Evolutionary conservation across 1,284 basidiomycete species (phyloP).

Genomic region (Marasmius tenuissimus): DNA sequence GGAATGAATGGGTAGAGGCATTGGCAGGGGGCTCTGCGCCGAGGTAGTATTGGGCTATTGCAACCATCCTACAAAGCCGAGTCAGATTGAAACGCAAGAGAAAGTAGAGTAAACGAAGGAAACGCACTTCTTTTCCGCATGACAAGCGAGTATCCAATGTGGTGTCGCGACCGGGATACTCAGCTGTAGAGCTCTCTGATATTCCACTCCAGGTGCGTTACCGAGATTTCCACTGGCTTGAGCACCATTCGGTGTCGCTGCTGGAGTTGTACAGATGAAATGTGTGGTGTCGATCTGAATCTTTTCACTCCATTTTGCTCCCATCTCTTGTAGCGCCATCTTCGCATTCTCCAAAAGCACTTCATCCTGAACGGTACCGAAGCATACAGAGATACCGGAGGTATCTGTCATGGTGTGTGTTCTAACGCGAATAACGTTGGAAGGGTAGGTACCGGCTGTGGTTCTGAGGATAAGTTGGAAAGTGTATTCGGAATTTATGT

Average conservation of each 20-base stretch:
- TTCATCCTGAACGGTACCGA: constrained; percentile 80
- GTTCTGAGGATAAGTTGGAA: constrained; percentile 93
- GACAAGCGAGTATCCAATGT: constrained; percentile 87
- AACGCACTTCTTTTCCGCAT: constrained; percentile 74
- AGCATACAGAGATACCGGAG: constrained; percentile 89
- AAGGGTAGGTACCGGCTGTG: constrained; percentile 85
- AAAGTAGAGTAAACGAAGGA: constrained; percentile 12
- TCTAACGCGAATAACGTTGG: constrained; percentile 76
- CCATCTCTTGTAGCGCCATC: constrained; percentile 77
- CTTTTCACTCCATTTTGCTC: constrained; percentile 84
- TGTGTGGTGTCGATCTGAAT: constrained; percentile 97
- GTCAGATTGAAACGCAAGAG: not conserved
- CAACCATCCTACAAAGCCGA: constrained; percentile 67
- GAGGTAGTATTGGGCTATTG: constrained; percentile 81
- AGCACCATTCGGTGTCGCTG: constrained; percentile 62
- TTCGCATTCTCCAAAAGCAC: constrained; percentile 78
- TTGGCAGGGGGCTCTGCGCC: constrained; percentile 56
- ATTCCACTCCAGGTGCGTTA: constrained; percentile 75
- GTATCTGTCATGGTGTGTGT: constrained; percentile 95
- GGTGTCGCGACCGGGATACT: constrained; percentile 92
- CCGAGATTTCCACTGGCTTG: constrained; percentile 48
- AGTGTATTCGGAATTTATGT: constrained; percentile 85
- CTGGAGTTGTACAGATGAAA: constrained; percentile 91
- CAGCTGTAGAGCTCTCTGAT: constrained; percentile 86
- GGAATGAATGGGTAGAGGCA: constrained; percentile 45